Evolutionary conservation across 805 yeast species (phyloP), one percentile per base, ranked within the genome.

Genomic region (Saturnispora silvae): DNA sequence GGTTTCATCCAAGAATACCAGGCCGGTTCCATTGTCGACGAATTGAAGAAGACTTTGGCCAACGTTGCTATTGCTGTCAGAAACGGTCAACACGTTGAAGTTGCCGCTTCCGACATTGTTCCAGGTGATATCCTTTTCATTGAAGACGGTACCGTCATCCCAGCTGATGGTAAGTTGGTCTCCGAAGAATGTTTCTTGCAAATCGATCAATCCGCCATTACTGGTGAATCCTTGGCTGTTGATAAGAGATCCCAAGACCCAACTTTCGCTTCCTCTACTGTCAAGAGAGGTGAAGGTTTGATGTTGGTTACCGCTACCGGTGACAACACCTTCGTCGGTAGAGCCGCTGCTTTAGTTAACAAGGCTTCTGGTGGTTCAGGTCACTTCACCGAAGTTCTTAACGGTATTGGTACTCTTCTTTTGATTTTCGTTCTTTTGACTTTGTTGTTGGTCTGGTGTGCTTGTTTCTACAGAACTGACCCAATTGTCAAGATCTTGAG

Each of bases 1-100:
- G 96, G 96, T 75, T 86, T 86, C 78, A 72, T 84, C 52, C 96
- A 86, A 72, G 96, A 86, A 68, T 87, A 68, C 81, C 95, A 86
- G 69, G 96, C 96, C 49, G 96, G 96, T 72, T 85, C 95, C 46
- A 86, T 86, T 72, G 96, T 86, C 52, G 95, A 85, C 41, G 96
- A 86, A 65, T 77, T 86, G 69, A 87, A 86, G 73, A 87, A 86
- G 69, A 84, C 95, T 55, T 70, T 86, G 56, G 95, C 96, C 47
- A 81, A 84, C 73, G 62, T 84, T 62, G 95, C 96, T 52, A 72
- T 80, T 61, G 76, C 79, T 70, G 68, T 86, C 54, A 77, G 95
- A 69, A 76, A 82, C 61, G 89, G 94, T 65, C 63, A 69, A 43
- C 59, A 78, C 45, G 61, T 70, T 51, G 95, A 84, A 66, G 63